phyloP scores from a whole-genome alignment of 2,329 filamentous ascomycete species.

The Didymella exigua region DNA sequence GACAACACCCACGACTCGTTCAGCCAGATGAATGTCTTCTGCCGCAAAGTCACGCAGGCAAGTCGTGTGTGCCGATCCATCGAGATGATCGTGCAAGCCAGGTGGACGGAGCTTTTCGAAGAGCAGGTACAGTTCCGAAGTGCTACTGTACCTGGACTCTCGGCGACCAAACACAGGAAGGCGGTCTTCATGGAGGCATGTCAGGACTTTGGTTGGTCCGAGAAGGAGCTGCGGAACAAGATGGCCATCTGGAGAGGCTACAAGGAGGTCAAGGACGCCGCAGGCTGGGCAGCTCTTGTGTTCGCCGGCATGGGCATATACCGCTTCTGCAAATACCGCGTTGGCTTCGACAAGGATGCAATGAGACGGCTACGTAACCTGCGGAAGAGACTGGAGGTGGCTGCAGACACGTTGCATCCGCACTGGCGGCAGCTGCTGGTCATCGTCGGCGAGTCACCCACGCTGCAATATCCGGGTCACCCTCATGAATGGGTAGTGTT shows the following conservation, averaged over 20 bases:
- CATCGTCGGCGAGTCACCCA: slow-evolving; percentile 53
- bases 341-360: slow-evolving; percentile 58
- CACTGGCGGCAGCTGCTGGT: slow-evolving; percentile 58
- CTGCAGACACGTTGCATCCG: slow-evolving; percentile 60
- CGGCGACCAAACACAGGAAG: slow-evolving; percentile 58
- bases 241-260: slow-evolving; percentile 63
- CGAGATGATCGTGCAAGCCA: slow-evolving; percentile 64
- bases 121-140: slow-evolving; percentile 54
- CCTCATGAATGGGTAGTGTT: slow-evolving; percentile 60
- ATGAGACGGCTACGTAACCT: slow-evolving; percentile 55
- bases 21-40: slow-evolving; percentile 52
- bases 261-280: slow-evolving; percentile 63
- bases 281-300: slow-evolving; percentile 61
- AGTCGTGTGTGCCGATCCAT: slow-evolving; percentile 61
- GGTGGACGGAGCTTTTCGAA: slow-evolving; percentile 63
- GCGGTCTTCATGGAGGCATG: slow-evolving; percentile 60
- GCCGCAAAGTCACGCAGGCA: slow-evolving; percentile 55
- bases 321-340: slow-evolving; percentile 65
- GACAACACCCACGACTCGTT: slow-evolving; percentile 35
- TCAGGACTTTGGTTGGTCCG: slow-evolving; percentile 60
- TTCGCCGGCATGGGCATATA: slow-evolving; percentile 65
- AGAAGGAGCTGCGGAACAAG: slow-evolving; percentile 63
- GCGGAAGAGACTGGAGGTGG: slow-evolving; percentile 57
- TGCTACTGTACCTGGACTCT: slow-evolving; percentile 49
- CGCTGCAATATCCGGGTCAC: slow-evolving; percentile 54